phyloP scores from a whole-genome alignment of 768 basidiomycete genomes.

The Lactarius trivialis region DNA sequence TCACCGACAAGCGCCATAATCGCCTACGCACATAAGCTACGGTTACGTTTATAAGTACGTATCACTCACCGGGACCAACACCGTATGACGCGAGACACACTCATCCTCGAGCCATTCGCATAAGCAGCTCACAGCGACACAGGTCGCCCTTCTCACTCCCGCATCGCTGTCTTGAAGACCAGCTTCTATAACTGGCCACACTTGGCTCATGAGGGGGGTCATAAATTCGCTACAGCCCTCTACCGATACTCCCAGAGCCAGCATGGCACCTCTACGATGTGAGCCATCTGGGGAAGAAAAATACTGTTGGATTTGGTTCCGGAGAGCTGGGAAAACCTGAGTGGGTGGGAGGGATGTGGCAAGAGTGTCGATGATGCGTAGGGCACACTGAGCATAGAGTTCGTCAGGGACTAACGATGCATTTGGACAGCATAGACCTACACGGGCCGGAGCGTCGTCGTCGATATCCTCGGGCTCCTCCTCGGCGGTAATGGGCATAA shows the following conservation, averaged over 20 bases:
- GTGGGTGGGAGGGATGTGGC: slow-evolving; percentile 87
- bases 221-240: slow-evolving; percentile 98
- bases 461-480: slow-evolving; percentile 90
- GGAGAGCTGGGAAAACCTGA: slow-evolving; percentile 93
- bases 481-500: slow-evolving; percentile 93
- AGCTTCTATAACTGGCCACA: slow-evolving; percentile 91
- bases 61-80: slow-evolving; percentile 72
- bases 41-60: not conserved
- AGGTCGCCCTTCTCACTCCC: slow-evolving; percentile 90
- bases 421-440: slow-evolving; percentile 34
- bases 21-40: slow-evolving; percentile 39
- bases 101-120: slow-evolving; percentile 98
- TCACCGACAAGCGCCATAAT: slow-evolving; percentile 91
- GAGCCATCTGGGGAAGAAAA: slow-evolving; percentile 73
- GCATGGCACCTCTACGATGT: slow-evolving; percentile 86
- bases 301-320: slow-evolving; percentile 74
- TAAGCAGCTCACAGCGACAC: slow-evolving; percentile 89
- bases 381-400: slow-evolving; percentile 57
- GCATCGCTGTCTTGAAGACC: slow-evolving; percentile 82
- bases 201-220: slow-evolving; percentile 82
- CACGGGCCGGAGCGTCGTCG: slow-evolving; percentile 87
- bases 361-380: slow-evolving; percentile 90
- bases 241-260: slow-evolving; percentile 90
- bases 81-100: slow-evolving; percentile 71
- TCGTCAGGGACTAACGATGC: slow-evolving; percentile 3